Base-by-base conservation (phyloP, 2,329 filamentous ascomycete genomes). In the Lasiodiplodia theobromae region DNA sequence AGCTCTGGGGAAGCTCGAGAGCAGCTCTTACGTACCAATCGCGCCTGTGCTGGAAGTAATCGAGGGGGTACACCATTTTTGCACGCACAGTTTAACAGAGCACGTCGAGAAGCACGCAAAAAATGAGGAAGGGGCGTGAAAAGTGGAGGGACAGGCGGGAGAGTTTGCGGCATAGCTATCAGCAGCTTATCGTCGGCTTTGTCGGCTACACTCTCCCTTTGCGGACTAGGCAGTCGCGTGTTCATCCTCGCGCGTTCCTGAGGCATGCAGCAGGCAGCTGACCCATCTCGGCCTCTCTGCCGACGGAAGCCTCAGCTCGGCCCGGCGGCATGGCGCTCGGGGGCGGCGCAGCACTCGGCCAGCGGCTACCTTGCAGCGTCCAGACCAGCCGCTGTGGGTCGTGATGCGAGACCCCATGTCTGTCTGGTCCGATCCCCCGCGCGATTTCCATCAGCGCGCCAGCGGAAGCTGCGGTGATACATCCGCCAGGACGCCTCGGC, bases 31-130 rank as follows among this genome's bases (percentile, higher is more conserved):
- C 86, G 77, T 82, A 93, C 92, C 91, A 92, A 78, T 91, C 89
- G 70, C 86, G 86, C 73, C 86, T 86, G 78, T 94, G 91, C 74
- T 91, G 87, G 73, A 93, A 84, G 75, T 93, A 93, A 71, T 89
- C 65, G 63, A 69, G 65, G 8, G 57, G 68, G 23, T 69, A 69
- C 31, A 69, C 53, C 60, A 69, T 66, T 18, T 11, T 69, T n/a
- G 21, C 31, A 44, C 16, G 47, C 21, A 40, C 47, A 34, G 34
- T 40, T 52, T 14, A 47, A 31, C 28, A 18, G 23, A 21, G 3
- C 25, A 11, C n/a, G 34, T 57, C 49, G 40, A 56, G 51, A 56
- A 53, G 21, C 25, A 47, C 28, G 31, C 49, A 54, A 23, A 25
- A 57, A 12, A 63, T 18, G 40, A 62, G 16, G 52, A 21, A 18